Evolutionary conservation across 2,329 filamentous ascomycete genomes (phyloP).

Genomic region (Talaromyces islandicus): DNA sequence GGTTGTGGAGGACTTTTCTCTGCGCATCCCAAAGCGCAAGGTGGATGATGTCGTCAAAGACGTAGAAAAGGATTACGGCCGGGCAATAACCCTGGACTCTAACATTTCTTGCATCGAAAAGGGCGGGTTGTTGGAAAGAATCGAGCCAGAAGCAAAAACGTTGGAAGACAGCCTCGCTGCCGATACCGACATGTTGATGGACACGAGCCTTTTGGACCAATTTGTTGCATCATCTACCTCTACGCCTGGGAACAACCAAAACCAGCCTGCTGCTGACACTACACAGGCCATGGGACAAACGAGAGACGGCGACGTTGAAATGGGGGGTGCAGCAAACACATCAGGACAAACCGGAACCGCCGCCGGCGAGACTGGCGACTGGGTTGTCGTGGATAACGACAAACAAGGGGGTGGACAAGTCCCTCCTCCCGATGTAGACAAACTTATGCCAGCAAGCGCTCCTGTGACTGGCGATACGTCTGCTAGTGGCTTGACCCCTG

Average conservation of each 20-base stretch:
- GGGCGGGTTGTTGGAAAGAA: constrained; percentile 63
- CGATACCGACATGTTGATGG: constrained; percentile 30
- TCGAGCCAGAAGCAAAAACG: constrained; percentile 24
- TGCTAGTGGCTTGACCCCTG: constrained; percentile 15
- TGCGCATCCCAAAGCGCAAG: constrained; percentile 37
- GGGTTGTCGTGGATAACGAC: constrained; percentile 68
- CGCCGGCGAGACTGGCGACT: constrained; percentile 56
- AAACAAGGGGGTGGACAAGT: constrained; percentile 39
- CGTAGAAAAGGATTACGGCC: constrained; percentile 65
- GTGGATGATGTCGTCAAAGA: constrained; percentile 69
- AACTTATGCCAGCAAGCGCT: not conserved
- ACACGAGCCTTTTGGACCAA: constrained; percentile 27
- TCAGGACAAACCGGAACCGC: constrained; percentile 29
- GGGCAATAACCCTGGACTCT: constrained; percentile 58
- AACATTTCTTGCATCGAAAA: constrained; percentile 67
- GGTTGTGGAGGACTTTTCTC: constrained; percentile 30
- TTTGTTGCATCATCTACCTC: constrained; percentile 21
- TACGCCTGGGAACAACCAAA: constrained; percentile 22
- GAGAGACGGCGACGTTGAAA: constrained; percentile 43
- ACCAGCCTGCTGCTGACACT: constrained; percentile 9
- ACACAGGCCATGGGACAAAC: constrained; percentile 4
- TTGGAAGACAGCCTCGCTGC: constrained; percentile 26
- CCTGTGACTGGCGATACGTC: constrained; percentile 13
- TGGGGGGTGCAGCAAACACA: constrained; percentile 47
- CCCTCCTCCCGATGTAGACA: constrained; percentile 13